Evolutionary conservation across 192 early-diverging fungal species (phyloP), one percentile per base, ranked within the genome.

Genomic region (Spizellomyces sp.): DNA sequence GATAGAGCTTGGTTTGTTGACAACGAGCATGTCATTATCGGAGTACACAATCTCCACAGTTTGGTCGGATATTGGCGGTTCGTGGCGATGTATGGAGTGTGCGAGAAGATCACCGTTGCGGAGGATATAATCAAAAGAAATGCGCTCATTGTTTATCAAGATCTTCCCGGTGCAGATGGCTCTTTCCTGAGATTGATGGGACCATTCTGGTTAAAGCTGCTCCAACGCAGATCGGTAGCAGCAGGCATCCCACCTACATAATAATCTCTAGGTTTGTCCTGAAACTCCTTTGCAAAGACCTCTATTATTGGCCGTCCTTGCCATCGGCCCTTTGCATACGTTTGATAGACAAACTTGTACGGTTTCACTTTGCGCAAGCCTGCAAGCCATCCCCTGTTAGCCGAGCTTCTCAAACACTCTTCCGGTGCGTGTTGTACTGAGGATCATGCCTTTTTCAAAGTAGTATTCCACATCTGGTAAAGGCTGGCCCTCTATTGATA

Each of bases 71-170:
- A 96, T 90, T 9, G 96, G 95, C 6, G 97, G 97, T 78, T 99
- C 97, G 76, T 99, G 97, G 0, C 97, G 89, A 80, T 99, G 97
- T 41, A 93, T 91, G 15, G 84, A 78, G 72, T 96, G 95, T 6
- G 82, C 83, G 46, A 99, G 82, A 7, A 94, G 63, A 65, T 99
- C 95, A 44, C 84, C 83, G 74, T 94, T 93, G 21, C 87, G 79
- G 48, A 98, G 73, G 4, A 90, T 70, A 8, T 92, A 92, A 48
- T 88, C 83, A 5, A 75, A 64, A 0, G 72, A 54, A 2, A 90
- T 87, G 14, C 54, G 66, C 36, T 89, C 62, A 7, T 78, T 84
- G 74, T 98, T 99, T 47, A 99, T 79, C 44, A 79, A 87, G 41
- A 99, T 93, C n/a, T 88, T 80, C 0, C 97, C 97, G 57, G 77